Conservation (phyloP, 805 yeast genomes). For the Saccharomyces jurei region DNA sequence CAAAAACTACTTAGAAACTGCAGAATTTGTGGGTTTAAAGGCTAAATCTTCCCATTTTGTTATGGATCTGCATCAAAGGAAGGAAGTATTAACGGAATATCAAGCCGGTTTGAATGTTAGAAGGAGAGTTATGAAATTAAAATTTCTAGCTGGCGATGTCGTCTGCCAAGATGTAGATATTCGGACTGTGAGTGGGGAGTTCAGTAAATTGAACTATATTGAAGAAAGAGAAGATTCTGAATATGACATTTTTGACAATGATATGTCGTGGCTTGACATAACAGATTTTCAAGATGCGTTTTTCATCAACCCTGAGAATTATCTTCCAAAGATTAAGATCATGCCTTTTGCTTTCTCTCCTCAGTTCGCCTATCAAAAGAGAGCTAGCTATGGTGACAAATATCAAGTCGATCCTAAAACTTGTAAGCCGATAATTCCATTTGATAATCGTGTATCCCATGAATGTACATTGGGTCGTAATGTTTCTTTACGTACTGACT, state of each 20-base stretch:
- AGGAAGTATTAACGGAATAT: conserved; percentile 38
- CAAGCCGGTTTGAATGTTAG: conserved; percentile 41
- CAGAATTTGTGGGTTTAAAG: conserved; percentile 64
- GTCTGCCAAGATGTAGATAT: conserved; percentile 49
- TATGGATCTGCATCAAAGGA: conserved; percentile 61
- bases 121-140: conserved; percentile 44
- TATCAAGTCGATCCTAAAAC: conserved; percentile 34
- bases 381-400: conserved; percentile 43
- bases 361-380: conserved; percentile 58
- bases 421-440: conserved; percentile 34
- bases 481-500: conserved; percentile 14
- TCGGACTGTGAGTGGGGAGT: conserved; percentile 44
- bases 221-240: conserved; percentile 13
- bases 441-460: conserved; percentile 52
- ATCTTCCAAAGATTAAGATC: conserved; percentile 39
- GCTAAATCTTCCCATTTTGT: conserved; percentile 46
- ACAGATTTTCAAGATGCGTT: conserved; percentile 56
- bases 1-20: conserved; percentile 12
- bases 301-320: conserved; percentile 32
- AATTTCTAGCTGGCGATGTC: conserved; percentile 60
- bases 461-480: conserved; percentile 41
- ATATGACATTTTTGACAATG: conserved; percentile 43
- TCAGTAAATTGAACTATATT: conserved; percentile 26
- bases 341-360: conserved; percentile 63
- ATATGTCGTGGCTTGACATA: conserved; percentile 52